Base-by-base conservation (phyloP, 495 filamentous ascomycete species). In the Penicillium flavigenum region DNA sequence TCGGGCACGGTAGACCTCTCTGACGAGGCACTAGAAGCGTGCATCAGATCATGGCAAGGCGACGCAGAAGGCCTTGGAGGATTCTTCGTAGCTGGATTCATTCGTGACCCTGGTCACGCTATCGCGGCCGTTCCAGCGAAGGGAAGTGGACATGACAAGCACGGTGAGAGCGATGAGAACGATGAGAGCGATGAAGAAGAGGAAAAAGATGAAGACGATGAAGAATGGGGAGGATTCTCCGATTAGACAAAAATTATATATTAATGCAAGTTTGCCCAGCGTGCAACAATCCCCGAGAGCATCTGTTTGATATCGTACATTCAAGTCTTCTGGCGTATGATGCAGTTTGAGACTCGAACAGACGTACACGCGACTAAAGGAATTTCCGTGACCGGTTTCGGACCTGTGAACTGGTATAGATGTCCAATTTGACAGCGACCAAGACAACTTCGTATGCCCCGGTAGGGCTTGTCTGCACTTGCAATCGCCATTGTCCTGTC, bases 401-500 rank as follows among this genome's bases (percentile, higher is more conserved):
- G 26, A 76, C 80, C 57, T 79, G 76, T 69, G 93, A 83, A 6
- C 77, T 79, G 34, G 80, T 88, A 62, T 86, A 83, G 0, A 87
- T 88, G 55, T 96, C 89, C 38, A 98, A 52, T 72, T 91, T 93
- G 16, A 96, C 90, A 4, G 86, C 90, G 12, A 87, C 77, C 31
- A 98, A 72, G 47, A 92, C 79, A 10, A 92, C 34, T 9, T 66
- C 64, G 63, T 79, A 73, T 39, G 65, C 77, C 62, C 70, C 82
- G 9, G 50, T 56, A 10, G 41, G 27, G 14, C 56, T 57, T 2
- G 77, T 60, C 71, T 88, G 86, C 22, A 96, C 85, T 17, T 83
- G 76, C 53, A 96, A 59, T 50, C 91, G 74, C 90, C 91, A 98
- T 72, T 93, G 92, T 1, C 88, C 91, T 17, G 76, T 87, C 46